These are phyloP conservation scores for Annona squamosa DNA, from an alignment of 164 flowering plant species.

Conservation along the genomic window DNA sequence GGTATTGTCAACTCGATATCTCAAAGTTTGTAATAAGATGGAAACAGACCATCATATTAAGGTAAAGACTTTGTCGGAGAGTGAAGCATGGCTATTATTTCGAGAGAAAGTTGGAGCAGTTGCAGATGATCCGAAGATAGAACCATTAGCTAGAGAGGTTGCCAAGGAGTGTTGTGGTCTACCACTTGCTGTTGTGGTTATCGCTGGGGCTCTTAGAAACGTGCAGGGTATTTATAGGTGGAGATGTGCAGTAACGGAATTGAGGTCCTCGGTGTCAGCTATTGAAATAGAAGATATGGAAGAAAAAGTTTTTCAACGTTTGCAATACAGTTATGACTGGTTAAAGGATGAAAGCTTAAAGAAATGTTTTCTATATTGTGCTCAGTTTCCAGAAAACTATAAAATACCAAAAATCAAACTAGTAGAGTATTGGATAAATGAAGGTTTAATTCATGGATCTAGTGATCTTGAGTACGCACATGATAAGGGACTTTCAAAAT, in stretches of 20 bases:
- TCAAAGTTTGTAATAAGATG: constrained; percentile 3
- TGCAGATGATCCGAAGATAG: neutral
- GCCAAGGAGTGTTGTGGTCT: constrained; percentile 7
- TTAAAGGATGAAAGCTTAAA: neutral
- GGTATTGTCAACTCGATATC: constrained; percentile 7
- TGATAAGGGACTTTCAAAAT: constrained; percentile 5
- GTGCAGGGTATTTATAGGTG: neutral
- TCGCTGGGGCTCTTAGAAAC: constrained; percentile 9
- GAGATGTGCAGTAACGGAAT: constrained; percentile 5
- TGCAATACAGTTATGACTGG: constrained; percentile 14
- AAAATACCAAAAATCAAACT: constrained; percentile 3
- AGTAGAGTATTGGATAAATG: constrained; percentile 11
- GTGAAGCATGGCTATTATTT: constrained; percentile 10
- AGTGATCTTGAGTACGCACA: constrained; percentile 5
- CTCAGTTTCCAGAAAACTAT: constrained; percentile 11
- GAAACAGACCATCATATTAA: constrained; percentile 4
- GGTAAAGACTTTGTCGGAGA: neutral
- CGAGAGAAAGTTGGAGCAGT: constrained; percentile 5
- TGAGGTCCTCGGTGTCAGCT: neutral
- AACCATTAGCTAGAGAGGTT: constrained; percentile 1
- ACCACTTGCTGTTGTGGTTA: constrained; percentile 9
- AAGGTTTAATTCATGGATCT: constrained; percentile 7
- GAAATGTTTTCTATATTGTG: constrained; percentile 9
- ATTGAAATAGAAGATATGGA: constrained; percentile 5
- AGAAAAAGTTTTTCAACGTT: neutral